phyloP scores from a whole-genome alignment of 768 basidiomycete species.

The Rhodotorula toruloides region DNA sequence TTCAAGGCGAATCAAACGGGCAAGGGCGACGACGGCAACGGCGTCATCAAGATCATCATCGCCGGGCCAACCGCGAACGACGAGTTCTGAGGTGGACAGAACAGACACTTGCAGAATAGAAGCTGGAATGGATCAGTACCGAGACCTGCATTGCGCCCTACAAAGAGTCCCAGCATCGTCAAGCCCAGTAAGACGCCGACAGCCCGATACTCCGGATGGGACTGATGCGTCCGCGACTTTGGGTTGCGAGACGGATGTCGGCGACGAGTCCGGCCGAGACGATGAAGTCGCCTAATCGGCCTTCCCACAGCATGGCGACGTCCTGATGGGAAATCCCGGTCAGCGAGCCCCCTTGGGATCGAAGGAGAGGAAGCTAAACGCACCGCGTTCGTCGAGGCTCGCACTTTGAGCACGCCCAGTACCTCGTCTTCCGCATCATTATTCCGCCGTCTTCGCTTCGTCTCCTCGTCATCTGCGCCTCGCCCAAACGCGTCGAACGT shows the following conservation, averaged over 20 bases:
- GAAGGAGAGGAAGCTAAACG: constrained; percentile 42
- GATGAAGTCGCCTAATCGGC: constrained; percentile 78
- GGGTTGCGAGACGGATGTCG: constrained; percentile 54
- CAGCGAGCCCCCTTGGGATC: not conserved
- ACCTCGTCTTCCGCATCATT: constrained; percentile 50
- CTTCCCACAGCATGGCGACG: constrained; percentile 88
- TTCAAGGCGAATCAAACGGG: constrained; percentile 76
- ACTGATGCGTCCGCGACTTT: constrained; percentile 14
- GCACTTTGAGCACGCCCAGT: constrained; percentile 79
- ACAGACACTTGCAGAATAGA: not conserved
- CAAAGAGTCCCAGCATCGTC: too few relatives aligned
- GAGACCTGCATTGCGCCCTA: not conserved
- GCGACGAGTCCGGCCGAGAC: constrained; percentile 87
- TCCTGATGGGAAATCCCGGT: constrained; percentile 53
- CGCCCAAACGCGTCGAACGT: constrained; percentile 37
- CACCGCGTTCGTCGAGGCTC: constrained; percentile 83
- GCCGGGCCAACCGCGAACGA: constrained; percentile 4
- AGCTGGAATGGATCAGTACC: not conserved
- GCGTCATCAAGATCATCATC: constrained; percentile 63
- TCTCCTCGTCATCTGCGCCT: constrained; percentile 10
- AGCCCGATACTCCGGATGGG: constrained; percentile 35
- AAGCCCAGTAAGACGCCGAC: constrained; percentile 29
- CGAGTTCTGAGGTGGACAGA: not conserved
- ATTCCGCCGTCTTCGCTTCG: constrained; percentile 2
- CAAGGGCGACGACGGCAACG: constrained; percentile 77